Base-by-base conservation (phyloP, 2,329 filamentous ascomycete genomes). In the Trichoderma citrinoviride region DNA sequence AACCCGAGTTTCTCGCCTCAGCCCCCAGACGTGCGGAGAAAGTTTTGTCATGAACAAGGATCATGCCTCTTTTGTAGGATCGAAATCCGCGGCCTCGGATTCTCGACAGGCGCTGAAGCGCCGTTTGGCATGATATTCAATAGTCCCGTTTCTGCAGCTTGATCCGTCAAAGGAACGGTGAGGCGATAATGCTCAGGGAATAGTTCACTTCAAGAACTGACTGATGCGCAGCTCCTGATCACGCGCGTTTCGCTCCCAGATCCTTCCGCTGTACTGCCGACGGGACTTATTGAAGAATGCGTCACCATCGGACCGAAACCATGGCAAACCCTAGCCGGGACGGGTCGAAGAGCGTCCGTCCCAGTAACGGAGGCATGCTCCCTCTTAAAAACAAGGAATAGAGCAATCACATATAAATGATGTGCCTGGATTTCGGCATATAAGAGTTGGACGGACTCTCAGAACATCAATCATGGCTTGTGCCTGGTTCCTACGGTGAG, bases 201-300 rank as follows among this genome's bases (percentile, higher is more conserved):
- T 46, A 19, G 25, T 29, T 14, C n/a, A 23, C 2, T 2, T 25
- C 15, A 44, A 25, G 14, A 29, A 29, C 44, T 12, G 10, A 41
- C 40, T 12, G 8, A 43, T 10, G 1, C 7, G 43, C 41, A 46
- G 54, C 12, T 46, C 46, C 23, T 21, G 56, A 60, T 60, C 56
- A 60, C 44, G 56, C 56, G 56, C 27, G 14, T 7, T 5, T 49
- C 44, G 27, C 19, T 25, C 25, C 27, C 53, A 40, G n/a, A 60
- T 60, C 43, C 56, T 60, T 49, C 56, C 56, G 56, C 7, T 49
- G 29, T 60, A 21, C 56, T 49, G 56, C 56, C 56, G 54, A 57
- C n/a, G n/a, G n/a, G n/a, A n/a, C 46, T 46, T 23, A 37, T 47
- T 8, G 29, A 21, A 19, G 23, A 49, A 47, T 49, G 56, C 29